These are phyloP conservation scores for Emmonsia crescens DNA, from an alignment of 2,329 filamentous ascomycete genomes.

Conservation along the genomic window DNA sequence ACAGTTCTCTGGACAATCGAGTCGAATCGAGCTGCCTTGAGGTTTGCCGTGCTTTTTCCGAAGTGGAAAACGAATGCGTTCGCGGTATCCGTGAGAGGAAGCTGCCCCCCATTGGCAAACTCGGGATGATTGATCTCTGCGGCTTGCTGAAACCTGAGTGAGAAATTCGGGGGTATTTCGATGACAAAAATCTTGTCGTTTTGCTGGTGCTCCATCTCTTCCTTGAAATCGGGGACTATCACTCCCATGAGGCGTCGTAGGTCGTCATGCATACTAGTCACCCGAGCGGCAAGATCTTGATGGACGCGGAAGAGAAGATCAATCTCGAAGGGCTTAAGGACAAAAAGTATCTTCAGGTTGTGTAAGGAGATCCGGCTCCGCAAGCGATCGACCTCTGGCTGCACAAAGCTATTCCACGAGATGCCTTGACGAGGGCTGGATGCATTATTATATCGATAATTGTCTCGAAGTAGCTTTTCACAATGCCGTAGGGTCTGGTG, in stretches of 20 bases:
- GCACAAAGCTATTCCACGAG: conserved; percentile 5
- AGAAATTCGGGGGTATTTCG: not conserved
- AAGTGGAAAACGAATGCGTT: conserved; percentile 1
- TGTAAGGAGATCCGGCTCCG: conserved; percentile 9
- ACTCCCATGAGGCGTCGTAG: conserved; percentile 2
- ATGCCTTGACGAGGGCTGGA: conserved; percentile 11
- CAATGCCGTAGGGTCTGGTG: conserved; percentile 12
- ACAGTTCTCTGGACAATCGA: not conserved
- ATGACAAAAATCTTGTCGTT: not conserved
- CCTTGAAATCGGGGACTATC: conserved; percentile 1
- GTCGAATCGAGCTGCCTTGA: not conserved
- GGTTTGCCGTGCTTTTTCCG: not conserved
- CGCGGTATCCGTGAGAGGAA: not conserved
- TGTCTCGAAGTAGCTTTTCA: conserved; percentile 9
- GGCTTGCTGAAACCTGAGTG: conserved; percentile 1
- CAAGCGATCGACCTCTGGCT: conserved; percentile 12
- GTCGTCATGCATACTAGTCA: conserved; percentile 4
- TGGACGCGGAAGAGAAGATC: conserved; percentile 2
- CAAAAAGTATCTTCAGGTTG: conserved; percentile 3
- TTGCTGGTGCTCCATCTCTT: not conserved
- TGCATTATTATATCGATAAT: conserved; percentile 7
- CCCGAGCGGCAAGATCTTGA: not conserved
- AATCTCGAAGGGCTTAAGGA: conserved; percentile 3
- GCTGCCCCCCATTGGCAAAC: not conserved
- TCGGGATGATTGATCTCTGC: not conserved